These are phyloP conservation scores for Penicillium soppii DNA, from an alignment of 495 filamentous ascomycete species.

Conservation along the genomic window DNA sequence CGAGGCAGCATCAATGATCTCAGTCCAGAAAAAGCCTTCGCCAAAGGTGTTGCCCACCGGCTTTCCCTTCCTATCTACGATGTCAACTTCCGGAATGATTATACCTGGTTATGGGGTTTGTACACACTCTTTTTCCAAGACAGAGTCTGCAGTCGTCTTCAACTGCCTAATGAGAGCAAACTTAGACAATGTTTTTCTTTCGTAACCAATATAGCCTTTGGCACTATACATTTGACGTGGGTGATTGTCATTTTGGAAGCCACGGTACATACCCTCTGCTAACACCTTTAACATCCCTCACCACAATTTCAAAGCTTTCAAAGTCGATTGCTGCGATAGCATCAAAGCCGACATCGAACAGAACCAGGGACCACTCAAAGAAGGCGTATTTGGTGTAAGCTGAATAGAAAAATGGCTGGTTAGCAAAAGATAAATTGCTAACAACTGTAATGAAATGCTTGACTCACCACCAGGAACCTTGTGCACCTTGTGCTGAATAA, in stretches of 20 bases:
- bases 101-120: slow-evolving; percentile 19
- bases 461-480: slow-evolving; percentile 88
- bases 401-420: slow-evolving; percentile 29
- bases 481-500: slow-evolving; percentile 98
- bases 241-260: slow-evolving; percentile 80
- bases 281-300: slow-evolving; percentile 84
- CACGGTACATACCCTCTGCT: slow-evolving; percentile 99
- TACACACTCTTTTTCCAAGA: slow-evolving; percentile 87
- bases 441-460: not conserved
- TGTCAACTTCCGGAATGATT: slow-evolving; percentile 28
- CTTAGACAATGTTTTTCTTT: slow-evolving; percentile 45
- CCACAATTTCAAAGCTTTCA: slow-evolving; percentile 80
- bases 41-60: slow-evolving; percentile 68
- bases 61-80: slow-evolving; percentile 69
- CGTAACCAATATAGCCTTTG: slow-evolving; percentile 34
- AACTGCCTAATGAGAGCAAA: slow-evolving; percentile 48
- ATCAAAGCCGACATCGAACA: slow-evolving; percentile 96
- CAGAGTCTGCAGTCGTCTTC: slow-evolving; percentile 67
- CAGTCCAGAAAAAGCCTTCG: slow-evolving; percentile 68
- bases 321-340: slow-evolving; percentile 97
- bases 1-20: slow-evolving; percentile 76
- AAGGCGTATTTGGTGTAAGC: slow-evolving; percentile 99
- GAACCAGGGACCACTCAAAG: slow-evolving; percentile 94
- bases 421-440: not conserved
- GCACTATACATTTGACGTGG: slow-evolving; percentile 52